These are phyloP conservation scores for Sicyos edulis DNA, from an alignment of 306 rosid species.

Conservation along the genomic window DNA sequence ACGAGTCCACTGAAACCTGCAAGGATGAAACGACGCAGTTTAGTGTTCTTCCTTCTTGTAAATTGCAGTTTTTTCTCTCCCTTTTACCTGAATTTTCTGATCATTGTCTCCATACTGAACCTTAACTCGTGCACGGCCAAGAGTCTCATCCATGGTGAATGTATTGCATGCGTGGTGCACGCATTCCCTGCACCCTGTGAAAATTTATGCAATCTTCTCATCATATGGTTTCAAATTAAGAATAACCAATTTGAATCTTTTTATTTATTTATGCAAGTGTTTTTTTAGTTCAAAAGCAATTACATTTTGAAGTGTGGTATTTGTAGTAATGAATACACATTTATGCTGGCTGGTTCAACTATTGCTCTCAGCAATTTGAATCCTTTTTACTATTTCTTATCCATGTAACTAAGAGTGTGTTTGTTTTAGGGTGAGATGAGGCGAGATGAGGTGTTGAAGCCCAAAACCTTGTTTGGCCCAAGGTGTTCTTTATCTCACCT, in stretches of 20 bases:
- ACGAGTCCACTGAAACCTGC: conserved; percentile 67
- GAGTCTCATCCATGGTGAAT: conserved; percentile 56
- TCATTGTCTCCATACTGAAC: conserved; percentile 64
- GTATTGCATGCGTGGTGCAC: conserved; percentile 62
- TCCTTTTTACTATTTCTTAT: background rate
- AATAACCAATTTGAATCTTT: background rate
- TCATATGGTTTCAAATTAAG: background rate
- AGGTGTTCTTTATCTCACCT: too few relatives aligned
- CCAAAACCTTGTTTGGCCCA: too few relatives aligned
- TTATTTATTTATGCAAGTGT: too few relatives aligned
- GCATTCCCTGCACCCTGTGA: conserved; percentile 69
- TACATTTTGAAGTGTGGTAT: too few relatives aligned
- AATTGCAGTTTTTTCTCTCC: background rate
- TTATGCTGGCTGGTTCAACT: too few relatives aligned
- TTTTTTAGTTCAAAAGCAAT: too few relatives aligned
- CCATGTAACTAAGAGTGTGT: background rate
- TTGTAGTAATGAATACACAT: too few relatives aligned
- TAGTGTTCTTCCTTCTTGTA: background rate
- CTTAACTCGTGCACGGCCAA: conserved; percentile 63
- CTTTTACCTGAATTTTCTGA: conserved; percentile 48
- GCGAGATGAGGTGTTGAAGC: too few relatives aligned
- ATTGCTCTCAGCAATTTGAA: too few relatives aligned
- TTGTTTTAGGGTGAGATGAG: too few relatives aligned
- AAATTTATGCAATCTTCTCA: background rate
- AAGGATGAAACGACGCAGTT: background rate